Conservation (phyloP, 257 asterid genomes). For the Forsythia viridissima region DNA sequence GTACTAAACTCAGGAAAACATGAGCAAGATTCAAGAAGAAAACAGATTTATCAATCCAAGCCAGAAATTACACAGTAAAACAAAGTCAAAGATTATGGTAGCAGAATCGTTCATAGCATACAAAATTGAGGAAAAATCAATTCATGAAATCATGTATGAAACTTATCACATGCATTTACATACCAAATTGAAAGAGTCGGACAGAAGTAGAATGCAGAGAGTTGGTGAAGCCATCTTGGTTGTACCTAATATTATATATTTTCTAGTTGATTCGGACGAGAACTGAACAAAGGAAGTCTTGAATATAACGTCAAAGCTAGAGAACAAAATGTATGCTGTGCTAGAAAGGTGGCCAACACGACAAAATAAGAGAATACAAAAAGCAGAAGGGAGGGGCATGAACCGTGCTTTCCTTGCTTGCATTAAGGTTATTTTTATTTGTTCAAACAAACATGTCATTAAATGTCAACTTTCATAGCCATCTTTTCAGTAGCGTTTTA, state of each 20-base stretch:
- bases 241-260: not conserved
- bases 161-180: not conserved
- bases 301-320: conserved; percentile 29
- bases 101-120: not conserved
- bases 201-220: conserved; percentile 13
- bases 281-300: conserved; percentile 17
- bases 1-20: not conserved
- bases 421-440: not conserved
- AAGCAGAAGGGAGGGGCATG: not conserved
- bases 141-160: not conserved
- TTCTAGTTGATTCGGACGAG: conserved; percentile 27
- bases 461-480: not conserved
- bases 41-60: not conserved
- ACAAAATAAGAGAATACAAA: not conserved
- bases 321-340: conserved; percentile 8
- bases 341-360: not conserved
- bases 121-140: not conserved
- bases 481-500: no score
- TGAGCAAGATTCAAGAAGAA: not conserved
- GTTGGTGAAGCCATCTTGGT: conserved; percentile 1
- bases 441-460: not conserved
- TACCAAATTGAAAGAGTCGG: conserved; percentile 18
- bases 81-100: not conserved
- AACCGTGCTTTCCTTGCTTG: not conserved
- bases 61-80: conserved; percentile 5